Percentiles rank a stretch among this genome's conserved stretches.
phyloP scores from a whole-genome alignment of 139 green algal genomes.

The Coccomyxa sp. region DNA sequence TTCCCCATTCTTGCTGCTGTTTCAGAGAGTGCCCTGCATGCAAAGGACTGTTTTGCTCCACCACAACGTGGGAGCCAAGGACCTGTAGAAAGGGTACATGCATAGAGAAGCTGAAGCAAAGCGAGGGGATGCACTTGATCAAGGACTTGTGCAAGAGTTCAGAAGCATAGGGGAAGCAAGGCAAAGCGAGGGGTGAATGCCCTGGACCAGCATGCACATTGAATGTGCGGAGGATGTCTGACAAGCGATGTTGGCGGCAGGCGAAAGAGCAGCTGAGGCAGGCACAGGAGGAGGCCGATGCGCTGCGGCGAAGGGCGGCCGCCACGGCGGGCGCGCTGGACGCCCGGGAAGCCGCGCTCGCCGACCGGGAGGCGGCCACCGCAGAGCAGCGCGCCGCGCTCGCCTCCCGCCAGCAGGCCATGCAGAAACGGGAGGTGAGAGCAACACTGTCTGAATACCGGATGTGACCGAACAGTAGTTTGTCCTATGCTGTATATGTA shows the following conservation, averaged over 20 bases:
- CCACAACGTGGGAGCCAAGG: neutral
- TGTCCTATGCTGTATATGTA: too few relatives aligned
- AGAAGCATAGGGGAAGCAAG: too few relatives aligned
- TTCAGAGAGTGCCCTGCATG: neutral
- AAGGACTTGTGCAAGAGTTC: too few relatives aligned
- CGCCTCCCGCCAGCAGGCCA: neutral
- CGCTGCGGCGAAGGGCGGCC: neutral
- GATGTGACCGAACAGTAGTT: too few relatives aligned
- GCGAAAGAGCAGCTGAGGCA: neutral
- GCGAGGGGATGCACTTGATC: neutral
- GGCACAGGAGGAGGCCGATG: conserved; percentile 3
- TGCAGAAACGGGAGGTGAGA: neutral
- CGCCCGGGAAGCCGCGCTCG: conserved; percentile 2
- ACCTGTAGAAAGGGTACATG: neutral
- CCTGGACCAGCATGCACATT: neutral
- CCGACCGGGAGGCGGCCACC: conserved; percentile 16
- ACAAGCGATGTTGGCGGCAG: neutral
- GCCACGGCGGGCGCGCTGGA: conserved; percentile 6
- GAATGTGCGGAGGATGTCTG: neutral
- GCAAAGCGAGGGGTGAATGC: too few relatives aligned
- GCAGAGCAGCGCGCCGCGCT: conserved; percentile 15
- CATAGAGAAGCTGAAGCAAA: neutral
- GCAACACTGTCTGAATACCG: too few relatives aligned
- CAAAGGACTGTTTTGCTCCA: neutral
- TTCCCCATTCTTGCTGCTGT: neutral